Percentiles rank a stretch among this genome's conserved stretches.
These are phyloP conservation scores for Boletus coccyginus DNA, from an alignment of 768 basidiomycete genomes.

Conservation along the genomic window DNA sequence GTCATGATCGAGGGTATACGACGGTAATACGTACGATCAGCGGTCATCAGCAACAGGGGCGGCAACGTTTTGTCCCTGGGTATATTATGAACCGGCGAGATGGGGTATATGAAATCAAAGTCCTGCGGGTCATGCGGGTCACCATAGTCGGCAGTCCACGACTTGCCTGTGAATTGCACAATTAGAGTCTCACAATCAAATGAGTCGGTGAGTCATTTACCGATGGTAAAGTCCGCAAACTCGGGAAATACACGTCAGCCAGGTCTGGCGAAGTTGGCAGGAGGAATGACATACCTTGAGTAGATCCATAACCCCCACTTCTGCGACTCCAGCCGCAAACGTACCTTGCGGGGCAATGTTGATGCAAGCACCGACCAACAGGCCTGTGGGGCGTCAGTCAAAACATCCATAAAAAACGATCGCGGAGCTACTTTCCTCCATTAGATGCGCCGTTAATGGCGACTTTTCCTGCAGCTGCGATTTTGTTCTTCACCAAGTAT, in stretches of 20 bases:
- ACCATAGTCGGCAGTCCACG: conserved; percentile 81
- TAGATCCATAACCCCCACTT: conserved; percentile 80
- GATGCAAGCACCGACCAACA: conserved; percentile 81
- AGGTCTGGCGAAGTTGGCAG: not conserved
- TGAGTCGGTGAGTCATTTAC: conserved; percentile 30
- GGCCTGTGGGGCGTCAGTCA: conserved; percentile 39
- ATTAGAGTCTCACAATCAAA: conserved; percentile 8
- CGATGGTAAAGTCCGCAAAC: conserved; percentile 78
- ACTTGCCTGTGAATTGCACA: conserved; percentile 44
- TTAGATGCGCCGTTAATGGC: conserved; percentile 80
- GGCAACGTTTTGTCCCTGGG: conserved; percentile 58
- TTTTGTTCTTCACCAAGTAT: conserved; percentile 70
- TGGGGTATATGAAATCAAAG: conserved; percentile 80
- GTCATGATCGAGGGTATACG: not conserved
- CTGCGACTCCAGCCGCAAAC: conserved; percentile 76
- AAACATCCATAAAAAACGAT: not conserved
- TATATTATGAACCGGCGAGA: conserved; percentile 83
- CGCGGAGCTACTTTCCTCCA: conserved; percentile 49
- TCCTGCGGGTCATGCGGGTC: conserved; percentile 70
- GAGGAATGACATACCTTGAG: conserved; percentile 51
- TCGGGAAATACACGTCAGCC: conserved; percentile 22
- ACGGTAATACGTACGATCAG: conserved; percentile 59
- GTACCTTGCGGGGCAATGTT: conserved; percentile 75
- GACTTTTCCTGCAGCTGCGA: conserved; percentile 65
- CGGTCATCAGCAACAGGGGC: conserved; percentile 74